A percentile compares a stretch with the other conserved stretches of the same genome.
Evolutionary conservation across 2,329 filamentous ascomycete species (phyloP).

Genomic region (Blastomyces gilchristii): DNA sequence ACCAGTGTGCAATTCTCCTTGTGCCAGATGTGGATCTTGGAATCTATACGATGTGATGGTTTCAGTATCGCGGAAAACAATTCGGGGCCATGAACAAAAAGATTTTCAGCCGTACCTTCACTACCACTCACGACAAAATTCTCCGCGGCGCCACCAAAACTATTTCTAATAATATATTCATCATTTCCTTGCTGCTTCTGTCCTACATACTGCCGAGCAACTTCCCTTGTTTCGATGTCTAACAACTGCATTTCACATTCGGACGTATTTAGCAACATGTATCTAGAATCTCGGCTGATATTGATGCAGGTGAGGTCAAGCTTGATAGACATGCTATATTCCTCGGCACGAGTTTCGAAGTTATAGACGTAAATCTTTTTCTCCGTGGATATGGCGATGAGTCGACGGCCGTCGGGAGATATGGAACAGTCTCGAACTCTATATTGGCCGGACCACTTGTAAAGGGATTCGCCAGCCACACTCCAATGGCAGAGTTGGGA

Average conservation of each 20-base stretch:
- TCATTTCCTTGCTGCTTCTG: constrained; percentile 66
- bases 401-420: constrained; percentile 64
- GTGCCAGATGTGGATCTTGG: constrained; percentile 78
- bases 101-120: constrained; percentile 52
- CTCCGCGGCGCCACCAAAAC: constrained; percentile 82
- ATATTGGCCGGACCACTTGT: constrained; percentile 59
- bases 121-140: constrained; percentile 87
- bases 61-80: constrained; percentile 17
- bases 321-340: constrained; percentile 62
- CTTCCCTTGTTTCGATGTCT: constrained; percentile 60
- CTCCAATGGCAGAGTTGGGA: constrained; percentile 63
- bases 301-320: constrained; percentile 65
- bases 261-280: constrained; percentile 71
- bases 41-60: constrained; percentile 37
- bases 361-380: constrained; percentile 73
- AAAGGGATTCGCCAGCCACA: constrained; percentile 49
- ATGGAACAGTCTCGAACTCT: constrained; percentile 78
- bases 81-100: not conserved
- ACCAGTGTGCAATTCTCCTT: constrained; percentile 68
- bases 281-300: constrained; percentile 69
- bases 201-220: constrained; percentile 65
- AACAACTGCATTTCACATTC: constrained; percentile 69
- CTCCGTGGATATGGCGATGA: constrained; percentile 66
- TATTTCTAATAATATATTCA: constrained; percentile 68
- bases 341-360: constrained; percentile 59